Percentiles rank a stretch among this genome's conserved stretches.
Evolutionary conservation across 441 rosid species (phyloP).

Genomic region (Heliophila coronopifolia): DNA sequence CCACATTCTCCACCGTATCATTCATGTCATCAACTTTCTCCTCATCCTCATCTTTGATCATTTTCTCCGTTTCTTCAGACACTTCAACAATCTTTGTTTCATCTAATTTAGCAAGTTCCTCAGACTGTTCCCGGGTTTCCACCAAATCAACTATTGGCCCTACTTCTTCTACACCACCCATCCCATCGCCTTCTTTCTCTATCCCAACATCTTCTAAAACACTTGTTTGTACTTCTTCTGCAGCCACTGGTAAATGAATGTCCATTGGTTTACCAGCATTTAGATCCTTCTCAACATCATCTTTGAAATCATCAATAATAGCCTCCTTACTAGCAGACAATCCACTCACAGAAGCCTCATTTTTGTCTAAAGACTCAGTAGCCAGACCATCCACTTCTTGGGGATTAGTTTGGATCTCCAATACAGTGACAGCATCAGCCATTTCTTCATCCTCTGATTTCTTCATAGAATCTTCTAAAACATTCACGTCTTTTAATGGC

Average conservation of each 20-base stretch:
- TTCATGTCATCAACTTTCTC: too few relatives aligned
- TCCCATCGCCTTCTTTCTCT: conserved; percentile 16
- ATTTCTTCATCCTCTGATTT: conserved; percentile 16
- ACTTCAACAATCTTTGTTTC: conserved; percentile 9
- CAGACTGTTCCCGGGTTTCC: conserved; percentile 10
- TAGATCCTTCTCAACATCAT: conserved; percentile 12
- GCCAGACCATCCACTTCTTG: conserved; percentile 20
- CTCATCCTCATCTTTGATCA: too few relatives aligned
- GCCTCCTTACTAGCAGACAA: conserved; percentile 4
- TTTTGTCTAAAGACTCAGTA: neutral
- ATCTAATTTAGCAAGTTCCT: conserved; percentile 17
- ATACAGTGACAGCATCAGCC: conserved; percentile 2
- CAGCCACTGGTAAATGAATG: conserved; percentile 14
- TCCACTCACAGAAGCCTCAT: conserved; percentile 6
- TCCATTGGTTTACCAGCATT: conserved; percentile 20
- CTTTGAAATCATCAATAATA: conserved; percentile 13
- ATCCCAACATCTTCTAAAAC: conserved; percentile 1
- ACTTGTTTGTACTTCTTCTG: conserved; percentile 12
- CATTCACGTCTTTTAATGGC: conserved; percentile 6
- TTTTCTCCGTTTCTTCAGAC: too few relatives aligned
- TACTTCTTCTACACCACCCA: conserved; percentile 13
- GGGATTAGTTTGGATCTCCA: conserved; percentile 15
- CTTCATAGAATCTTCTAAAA: conserved; percentile 15
- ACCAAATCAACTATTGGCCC: conserved; percentile 7
- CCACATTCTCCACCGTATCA: too few relatives aligned